Evolutionary conservation across 805 yeast species (phyloP).

Genomic region (Metschnikowia hibisci): DNA sequence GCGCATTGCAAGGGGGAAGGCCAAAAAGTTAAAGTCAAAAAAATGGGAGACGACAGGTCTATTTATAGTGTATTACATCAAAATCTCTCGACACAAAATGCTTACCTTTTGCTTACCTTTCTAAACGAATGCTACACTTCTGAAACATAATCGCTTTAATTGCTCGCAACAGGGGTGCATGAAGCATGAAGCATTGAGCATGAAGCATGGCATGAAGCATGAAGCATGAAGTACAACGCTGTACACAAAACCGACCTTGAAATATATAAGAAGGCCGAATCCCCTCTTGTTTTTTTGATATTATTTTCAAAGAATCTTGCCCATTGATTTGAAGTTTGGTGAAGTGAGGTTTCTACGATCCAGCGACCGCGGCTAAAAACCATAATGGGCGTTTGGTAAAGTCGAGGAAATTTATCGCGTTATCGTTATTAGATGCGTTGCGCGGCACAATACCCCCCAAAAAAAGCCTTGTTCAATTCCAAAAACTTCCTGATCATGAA

Average conservation of each 20-base stretch:
- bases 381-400: not conserved
- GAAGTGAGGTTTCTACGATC: no score
- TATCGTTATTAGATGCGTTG: not conserved
- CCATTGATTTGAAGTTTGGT: no score
- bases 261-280: not conserved
- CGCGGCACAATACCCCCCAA: not conserved
- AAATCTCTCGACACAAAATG: no score
- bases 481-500: no score
- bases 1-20: constrained; percentile 4
- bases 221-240: no score
- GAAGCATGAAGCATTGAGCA: not conserved
- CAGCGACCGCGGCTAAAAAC: not conserved
- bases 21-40: not conserved
- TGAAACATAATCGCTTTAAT: not conserved
- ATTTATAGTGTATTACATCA: constrained; percentile 1
- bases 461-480: not conserved
- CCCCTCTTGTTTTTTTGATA: not conserved
- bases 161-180: constrained; percentile 2
- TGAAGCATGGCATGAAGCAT: not conserved
- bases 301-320: no score
- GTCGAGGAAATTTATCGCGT: not conserved
- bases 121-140: not conserved
- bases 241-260: no score
- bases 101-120: not conserved
- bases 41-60: not conserved